Conservation (phyloP, 768 basidiomycete genomes). For the Dictyophora rubrovolvata region DNA sequence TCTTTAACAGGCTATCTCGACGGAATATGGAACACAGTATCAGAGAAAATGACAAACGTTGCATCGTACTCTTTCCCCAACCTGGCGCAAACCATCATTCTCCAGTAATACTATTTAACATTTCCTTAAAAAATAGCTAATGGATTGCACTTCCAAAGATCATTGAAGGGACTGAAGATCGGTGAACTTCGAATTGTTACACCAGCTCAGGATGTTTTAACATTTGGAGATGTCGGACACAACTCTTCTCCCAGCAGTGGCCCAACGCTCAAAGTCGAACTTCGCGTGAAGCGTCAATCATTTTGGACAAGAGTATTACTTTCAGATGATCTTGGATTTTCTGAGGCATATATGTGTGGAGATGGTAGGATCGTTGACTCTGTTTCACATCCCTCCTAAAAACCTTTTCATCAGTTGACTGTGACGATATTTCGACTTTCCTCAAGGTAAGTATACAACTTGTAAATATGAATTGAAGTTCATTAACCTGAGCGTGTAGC, state of each 20-base stretch:
- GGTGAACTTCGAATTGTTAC: conserved; percentile 43
- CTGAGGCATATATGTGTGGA: conserved; percentile 71
- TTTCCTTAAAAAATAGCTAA: conserved; percentile 22
- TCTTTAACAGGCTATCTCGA: conserved; percentile 33
- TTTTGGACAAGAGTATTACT: conserved; percentile 40
- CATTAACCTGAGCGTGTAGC: conserved; percentile 27
- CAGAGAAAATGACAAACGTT: conserved; percentile 30
- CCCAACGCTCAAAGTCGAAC: conserved; percentile 32
- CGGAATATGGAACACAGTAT: conserved; percentile 30
- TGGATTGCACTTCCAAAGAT: conserved; percentile 17
- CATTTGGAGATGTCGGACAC: conserved; percentile 25
- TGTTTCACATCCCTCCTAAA: background rate
- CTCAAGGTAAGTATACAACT: conserved; percentile 19
- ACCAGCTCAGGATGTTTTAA: conserved; percentile 28
- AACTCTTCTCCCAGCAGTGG: conserved; percentile 4
- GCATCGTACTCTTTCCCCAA: conserved; percentile 35
- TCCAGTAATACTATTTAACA: background rate
- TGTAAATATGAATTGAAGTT: conserved; percentile 39
- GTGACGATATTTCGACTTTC: conserved; percentile 10
- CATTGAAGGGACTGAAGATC: conserved; percentile 28
- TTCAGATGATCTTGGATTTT: conserved; percentile 51
- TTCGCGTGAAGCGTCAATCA: conserved; percentile 38
- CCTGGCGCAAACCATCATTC: conserved; percentile 34
- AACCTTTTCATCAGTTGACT: background rate
- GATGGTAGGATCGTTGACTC: conserved; percentile 38